Conservation (phyloP, 768 basidiomycete species). For the Cystobasidium onofrii region DNA sequence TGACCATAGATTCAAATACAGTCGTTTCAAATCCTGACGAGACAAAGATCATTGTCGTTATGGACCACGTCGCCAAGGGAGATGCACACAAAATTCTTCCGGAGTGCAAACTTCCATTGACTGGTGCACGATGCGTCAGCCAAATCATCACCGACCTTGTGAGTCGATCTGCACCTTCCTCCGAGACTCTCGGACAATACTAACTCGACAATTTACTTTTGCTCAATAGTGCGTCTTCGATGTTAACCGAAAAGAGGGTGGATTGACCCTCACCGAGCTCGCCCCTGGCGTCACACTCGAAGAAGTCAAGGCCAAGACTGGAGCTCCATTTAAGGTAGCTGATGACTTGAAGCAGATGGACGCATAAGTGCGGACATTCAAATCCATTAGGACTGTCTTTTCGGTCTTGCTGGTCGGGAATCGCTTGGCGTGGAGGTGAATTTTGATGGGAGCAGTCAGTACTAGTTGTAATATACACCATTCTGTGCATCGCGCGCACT, state of each 20-base stretch:
- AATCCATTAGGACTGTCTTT: neutral
- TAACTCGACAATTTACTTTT: neutral
- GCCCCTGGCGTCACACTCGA: conserved; percentile 77
- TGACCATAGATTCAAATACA: neutral
- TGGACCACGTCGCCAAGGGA: conserved; percentile 85
- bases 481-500: too few species aligned
- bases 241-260: conserved; percentile 67
- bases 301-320: conserved; percentile 78
- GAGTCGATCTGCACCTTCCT: neutral
- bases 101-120: conserved; percentile 72
- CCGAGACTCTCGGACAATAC: neutral
- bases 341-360: conserved; percentile 40
- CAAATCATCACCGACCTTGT: conserved; percentile 87
- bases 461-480: too few species aligned
- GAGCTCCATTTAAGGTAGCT: conserved; percentile 59
- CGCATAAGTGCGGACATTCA: neutral
- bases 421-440: too few species aligned
- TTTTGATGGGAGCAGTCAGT: too few species aligned
- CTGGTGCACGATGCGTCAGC: conserved; percentile 78
- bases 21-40: conserved; percentile 75
- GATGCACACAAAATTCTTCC: conserved; percentile 76
- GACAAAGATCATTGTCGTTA: conserved; percentile 72
- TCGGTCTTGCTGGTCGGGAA: neutral
- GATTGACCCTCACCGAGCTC: conserved; percentile 66
- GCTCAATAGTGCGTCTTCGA: conserved; percentile 58